A percentile compares a stretch with the other conserved stretches of the same genome.
phyloP scores from a whole-genome alignment of 108 stramenopile species.

The Schizochytrium sp. region DNA sequence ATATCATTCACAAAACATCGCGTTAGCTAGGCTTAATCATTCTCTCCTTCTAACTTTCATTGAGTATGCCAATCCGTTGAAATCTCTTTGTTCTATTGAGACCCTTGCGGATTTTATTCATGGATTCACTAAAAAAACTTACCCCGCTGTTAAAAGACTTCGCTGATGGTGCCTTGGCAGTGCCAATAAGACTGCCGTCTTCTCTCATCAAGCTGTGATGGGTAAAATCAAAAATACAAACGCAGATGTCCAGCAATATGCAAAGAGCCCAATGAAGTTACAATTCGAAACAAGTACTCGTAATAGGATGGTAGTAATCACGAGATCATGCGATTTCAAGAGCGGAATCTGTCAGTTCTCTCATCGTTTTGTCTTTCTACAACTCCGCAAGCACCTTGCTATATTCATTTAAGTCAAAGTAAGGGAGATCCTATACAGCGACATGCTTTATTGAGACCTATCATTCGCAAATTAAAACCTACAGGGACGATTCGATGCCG shows the following conservation, averaged over 20 bases:
- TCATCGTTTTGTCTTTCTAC: no score
- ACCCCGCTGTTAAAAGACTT: not conserved
- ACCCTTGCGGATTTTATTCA: not conserved
- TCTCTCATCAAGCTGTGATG: conserved; percentile 20
- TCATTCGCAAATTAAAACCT: not conserved
- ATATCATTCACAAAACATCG: not conserved
- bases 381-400: no score
- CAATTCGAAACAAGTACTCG: no score
- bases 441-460: no score
- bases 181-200: conserved; percentile 15
- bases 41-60: not conserved
- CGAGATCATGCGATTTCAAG: no score
- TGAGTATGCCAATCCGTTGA: not conserved
- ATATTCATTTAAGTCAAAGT: no score
- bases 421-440: no score
- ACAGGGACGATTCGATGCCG: conserved; percentile 55
- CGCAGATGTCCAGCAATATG: not conserved
- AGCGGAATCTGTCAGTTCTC: no score
- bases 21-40: not conserved
- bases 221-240: not conserved
- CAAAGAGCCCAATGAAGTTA: no score
- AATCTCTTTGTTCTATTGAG: not conserved
- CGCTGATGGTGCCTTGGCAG: not conserved
- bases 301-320: no score
- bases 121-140: not conserved